These are phyloP conservation scores for Cladosporium sp. DNA, from an alignment of 2,329 filamentous ascomycete species.

Conservation along the genomic window DNA sequence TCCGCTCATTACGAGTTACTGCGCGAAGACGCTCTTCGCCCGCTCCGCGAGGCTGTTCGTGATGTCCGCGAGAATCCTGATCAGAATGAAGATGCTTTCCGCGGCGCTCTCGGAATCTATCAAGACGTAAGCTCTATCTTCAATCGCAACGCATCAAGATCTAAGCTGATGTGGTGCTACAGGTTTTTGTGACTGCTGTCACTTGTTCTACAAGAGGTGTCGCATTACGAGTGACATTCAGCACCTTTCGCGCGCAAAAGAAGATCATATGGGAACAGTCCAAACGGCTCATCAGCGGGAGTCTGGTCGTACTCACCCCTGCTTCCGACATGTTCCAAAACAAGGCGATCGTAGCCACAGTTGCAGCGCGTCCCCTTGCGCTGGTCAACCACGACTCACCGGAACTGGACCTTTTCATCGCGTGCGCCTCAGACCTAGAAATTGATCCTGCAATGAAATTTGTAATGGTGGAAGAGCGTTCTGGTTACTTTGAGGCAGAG, in stretches of 20 bases:
- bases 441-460: slow-evolving; percentile 65
- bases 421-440: slow-evolving; percentile 51
- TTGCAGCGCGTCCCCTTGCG: slow-evolving; percentile 62
- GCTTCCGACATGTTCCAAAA: slow-evolving; percentile 55
- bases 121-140: slow-evolving; percentile 50
- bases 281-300: slow-evolving; percentile 50
- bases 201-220: slow-evolving; percentile 57
- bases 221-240: slow-evolving; percentile 65
- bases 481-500: slow-evolving; percentile 70
- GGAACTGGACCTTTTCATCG: slow-evolving; percentile 70
- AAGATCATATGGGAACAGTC: slow-evolving; percentile 63
- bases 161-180: slow-evolving; percentile 15
- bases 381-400: slow-evolving; percentile 61
- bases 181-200: slow-evolving; percentile 63
- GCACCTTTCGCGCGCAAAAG: slow-evolving; percentile 57
- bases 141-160: neutral
- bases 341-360: slow-evolving; percentile 62
- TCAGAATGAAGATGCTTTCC: slow-evolving; percentile 48
- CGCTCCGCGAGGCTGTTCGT: slow-evolving; percentile 61
- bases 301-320: slow-evolving; percentile 50
- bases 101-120: slow-evolving; percentile 53
- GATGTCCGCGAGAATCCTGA: slow-evolving; percentile 47
- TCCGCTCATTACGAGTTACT: slow-evolving; percentile 68
- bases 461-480: slow-evolving; percentile 71
- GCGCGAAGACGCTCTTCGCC: slow-evolving; percentile 65